Conservation (phyloP, 2,329 filamentous ascomycete species). For the Phyllosticta citribraziliensis region DNA sequence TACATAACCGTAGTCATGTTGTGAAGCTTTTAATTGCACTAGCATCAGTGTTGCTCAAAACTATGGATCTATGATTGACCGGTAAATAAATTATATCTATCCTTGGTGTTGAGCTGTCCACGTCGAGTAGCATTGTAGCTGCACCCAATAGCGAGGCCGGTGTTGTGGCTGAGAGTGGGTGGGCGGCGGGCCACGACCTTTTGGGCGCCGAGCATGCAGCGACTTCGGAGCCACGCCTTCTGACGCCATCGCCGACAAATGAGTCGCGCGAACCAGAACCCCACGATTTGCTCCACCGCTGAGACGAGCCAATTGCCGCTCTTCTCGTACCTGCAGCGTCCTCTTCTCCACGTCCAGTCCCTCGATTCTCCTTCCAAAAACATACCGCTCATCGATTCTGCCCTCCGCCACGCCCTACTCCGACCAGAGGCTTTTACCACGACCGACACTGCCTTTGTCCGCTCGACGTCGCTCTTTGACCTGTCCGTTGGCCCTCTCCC, state of each 20-base stretch:
- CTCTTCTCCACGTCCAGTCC: background rate
- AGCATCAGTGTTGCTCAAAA: background rate
- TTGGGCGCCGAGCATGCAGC: background rate
- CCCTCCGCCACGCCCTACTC: background rate
- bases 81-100: background rate
- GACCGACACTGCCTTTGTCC: background rate
- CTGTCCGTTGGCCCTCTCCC: background rate
- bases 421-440: background rate
- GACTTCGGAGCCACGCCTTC: constrained; percentile 7
- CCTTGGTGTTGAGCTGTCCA: background rate
- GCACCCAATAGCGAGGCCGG: background rate
- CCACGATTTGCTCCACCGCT: constrained; percentile 8
- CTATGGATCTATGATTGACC: too few relatives aligned
- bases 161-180: background rate
- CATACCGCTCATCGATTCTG: background rate
- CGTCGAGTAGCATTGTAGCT: background rate
- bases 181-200: background rate
- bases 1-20: background rate
- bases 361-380: background rate
- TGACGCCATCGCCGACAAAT: constrained; percentile 8
- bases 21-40: background rate
- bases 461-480: background rate
- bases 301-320: background rate
- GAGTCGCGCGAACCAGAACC: constrained; percentile 6
- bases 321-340: constrained; percentile 6